phyloP scores from a whole-genome alignment of 164 flowering plant genomes.

The Stephania cephalantha region DNA sequence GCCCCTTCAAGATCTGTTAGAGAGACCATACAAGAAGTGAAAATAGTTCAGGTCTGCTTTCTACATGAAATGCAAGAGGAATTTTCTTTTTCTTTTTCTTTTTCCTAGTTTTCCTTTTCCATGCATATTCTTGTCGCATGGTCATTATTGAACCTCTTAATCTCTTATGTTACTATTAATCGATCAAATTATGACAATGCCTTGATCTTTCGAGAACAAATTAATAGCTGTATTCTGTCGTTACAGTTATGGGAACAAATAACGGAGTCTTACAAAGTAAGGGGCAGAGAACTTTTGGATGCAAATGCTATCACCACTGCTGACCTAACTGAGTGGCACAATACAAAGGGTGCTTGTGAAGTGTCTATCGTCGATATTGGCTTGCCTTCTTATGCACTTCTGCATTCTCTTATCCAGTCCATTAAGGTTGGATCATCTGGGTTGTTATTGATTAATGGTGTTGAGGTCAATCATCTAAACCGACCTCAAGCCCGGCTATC shows the following conservation, averaged over 20 bases:
- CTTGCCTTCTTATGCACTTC: slow-evolving; percentile 51
- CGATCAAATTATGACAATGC: not conserved
- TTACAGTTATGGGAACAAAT: slow-evolving; percentile 67
- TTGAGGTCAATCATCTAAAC: slow-evolving; percentile 59
- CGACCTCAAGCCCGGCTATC: slow-evolving; percentile 72
- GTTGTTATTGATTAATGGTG: slow-evolving; percentile 46
- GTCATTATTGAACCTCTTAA: no score
- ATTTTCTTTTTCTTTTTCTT: no score
- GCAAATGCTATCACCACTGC: slow-evolving; percentile 37
- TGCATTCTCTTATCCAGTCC: slow-evolving; percentile 50
- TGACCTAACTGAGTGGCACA: slow-evolving; percentile 66
- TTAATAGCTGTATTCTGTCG: not conserved
- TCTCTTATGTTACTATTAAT: no score
- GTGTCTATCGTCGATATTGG: slow-evolving; percentile 49
- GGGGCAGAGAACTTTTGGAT: slow-evolving; percentile 64
- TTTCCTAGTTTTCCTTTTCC: no score
- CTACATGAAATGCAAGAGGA: not conserved
- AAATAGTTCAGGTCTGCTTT: slow-evolving; percentile 74
- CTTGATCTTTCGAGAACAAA: not conserved
- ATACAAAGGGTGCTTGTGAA: slow-evolving; percentile 39
- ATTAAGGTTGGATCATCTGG: slow-evolving; percentile 67
- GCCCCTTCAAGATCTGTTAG: slow-evolving; percentile 73
- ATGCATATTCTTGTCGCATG: no score
- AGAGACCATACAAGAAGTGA: slow-evolving; percentile 82
- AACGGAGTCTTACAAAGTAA: slow-evolving; percentile 46